Conservation (phyloP, 441 rosid species). For the Pelargonium cotyledonis region DNA sequence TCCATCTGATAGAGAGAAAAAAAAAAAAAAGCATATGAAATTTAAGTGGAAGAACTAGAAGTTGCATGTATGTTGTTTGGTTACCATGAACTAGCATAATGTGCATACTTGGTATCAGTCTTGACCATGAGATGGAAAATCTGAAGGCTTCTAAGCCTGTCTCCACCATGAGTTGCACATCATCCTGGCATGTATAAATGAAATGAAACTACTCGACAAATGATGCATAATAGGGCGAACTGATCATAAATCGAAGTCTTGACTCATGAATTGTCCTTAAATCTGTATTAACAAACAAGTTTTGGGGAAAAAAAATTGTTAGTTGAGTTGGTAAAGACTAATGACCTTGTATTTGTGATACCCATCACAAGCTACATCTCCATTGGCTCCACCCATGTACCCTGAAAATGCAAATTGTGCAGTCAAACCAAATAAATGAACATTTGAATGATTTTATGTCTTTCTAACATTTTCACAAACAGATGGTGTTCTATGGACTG, state of each 20-base stretch:
- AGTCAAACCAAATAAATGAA: too few species aligned
- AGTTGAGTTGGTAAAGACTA: background rate
- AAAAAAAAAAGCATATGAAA: too few species aligned
- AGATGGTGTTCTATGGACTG: too few species aligned
- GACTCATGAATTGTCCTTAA: too few species aligned
- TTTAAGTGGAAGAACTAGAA: background rate
- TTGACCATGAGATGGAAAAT: slow-evolving; percentile 26
- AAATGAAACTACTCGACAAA: too few species aligned
- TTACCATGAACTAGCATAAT: background rate
- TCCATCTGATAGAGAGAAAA: slow-evolving; percentile 17
- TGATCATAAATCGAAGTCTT: too few species aligned
- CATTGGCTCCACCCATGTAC: slow-evolving; percentile 12
- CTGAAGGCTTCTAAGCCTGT: slow-evolving; percentile 18
- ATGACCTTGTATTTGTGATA: slow-evolving; percentile 24
- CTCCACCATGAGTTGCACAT: slow-evolving; percentile 24
- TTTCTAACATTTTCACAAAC: too few species aligned
- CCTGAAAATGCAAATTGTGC: background rate
- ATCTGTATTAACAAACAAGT: background rate
- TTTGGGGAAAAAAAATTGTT: too few species aligned
- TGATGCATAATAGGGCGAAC: background rate
- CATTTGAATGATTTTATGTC: too few species aligned
- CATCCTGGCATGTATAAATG: slow-evolving; percentile 23
- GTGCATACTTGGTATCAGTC: slow-evolving; percentile 21
- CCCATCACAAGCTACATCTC: slow-evolving; percentile 23
- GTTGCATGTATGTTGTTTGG: background rate